These are phyloP conservation scores for Colletotrichum tropicicola DNA, from an alignment of 2,329 filamentous ascomycete genomes.

Conservation along the genomic window DNA sequence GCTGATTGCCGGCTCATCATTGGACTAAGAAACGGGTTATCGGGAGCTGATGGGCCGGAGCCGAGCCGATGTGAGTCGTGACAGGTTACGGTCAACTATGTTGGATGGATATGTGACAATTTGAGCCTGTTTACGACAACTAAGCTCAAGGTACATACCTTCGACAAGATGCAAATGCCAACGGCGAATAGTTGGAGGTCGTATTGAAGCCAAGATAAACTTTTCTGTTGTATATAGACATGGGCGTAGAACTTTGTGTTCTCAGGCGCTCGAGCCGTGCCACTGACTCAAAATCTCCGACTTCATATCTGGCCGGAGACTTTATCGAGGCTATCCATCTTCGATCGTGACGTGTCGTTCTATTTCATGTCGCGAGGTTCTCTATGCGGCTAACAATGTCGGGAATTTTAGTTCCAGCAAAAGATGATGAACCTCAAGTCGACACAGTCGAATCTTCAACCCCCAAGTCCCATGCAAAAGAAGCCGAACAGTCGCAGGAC, in stretches of 20 bases:
- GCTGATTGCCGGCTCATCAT: not conserved
- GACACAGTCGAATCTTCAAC: not conserved
- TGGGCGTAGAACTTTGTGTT: not conserved
- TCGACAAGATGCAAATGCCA: too few species aligned
- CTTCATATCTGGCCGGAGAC: not conserved
- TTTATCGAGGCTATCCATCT: not conserved
- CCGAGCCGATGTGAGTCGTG: constrained; percentile 10
- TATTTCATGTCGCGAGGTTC: not conserved
- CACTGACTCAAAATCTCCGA: not conserved
- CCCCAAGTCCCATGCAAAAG: not conserved
- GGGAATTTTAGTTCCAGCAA: not conserved
- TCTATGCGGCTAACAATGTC: not conserved
- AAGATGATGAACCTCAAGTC: not conserved
- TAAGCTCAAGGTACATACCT: too few species aligned
- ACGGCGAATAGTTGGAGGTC: too few species aligned
- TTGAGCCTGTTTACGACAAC: not conserved
- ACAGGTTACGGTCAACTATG: not conserved
- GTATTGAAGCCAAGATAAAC: too few species aligned
- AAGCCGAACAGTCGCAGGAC: not conserved
- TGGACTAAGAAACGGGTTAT: not conserved
- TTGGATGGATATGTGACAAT: not conserved
- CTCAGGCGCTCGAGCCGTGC: not conserved
- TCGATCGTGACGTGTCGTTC: not conserved
- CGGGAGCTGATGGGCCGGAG: constrained; percentile 6
- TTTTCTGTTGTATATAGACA: not conserved